Percentiles rank a stretch among this genome's conserved stretches.
Conservation (phyloP, 2,329 filamentous ascomycete genomes). For the Botrytis fabae region DNA sequence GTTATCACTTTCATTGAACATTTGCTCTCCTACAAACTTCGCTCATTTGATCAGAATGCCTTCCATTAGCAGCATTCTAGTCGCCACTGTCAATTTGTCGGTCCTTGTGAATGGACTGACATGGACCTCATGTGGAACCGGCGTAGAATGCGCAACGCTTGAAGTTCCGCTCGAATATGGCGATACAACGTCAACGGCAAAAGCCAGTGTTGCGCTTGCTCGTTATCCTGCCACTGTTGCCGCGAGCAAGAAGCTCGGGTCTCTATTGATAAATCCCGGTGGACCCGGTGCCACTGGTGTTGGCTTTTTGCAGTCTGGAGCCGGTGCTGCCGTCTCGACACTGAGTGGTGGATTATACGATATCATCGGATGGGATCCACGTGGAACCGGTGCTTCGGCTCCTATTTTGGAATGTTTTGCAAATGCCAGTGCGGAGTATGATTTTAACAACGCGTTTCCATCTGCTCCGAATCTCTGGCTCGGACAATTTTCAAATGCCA, state of each 20-base stretch:
- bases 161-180: slow-evolving; percentile 27
- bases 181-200: neutral
- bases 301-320: slow-evolving; percentile 28
- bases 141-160: slow-evolving; percentile 22
- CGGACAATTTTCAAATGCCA: slow-evolving; percentile 24
- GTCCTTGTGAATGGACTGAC: slow-evolving; percentile 9
- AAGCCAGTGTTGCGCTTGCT: slow-evolving; percentile 1
- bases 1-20: neutral
- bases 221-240: slow-evolving; percentile 5
- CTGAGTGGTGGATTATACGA: slow-evolving; percentile 29
- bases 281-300: slow-evolving; percentile 31
- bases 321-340: slow-evolving; percentile 11
- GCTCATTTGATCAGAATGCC: neutral
- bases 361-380: slow-evolving; percentile 30
- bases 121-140: slow-evolving; percentile 25
- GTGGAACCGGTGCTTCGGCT: slow-evolving; percentile 24
- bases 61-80: neutral
- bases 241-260: neutral
- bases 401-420: slow-evolving; percentile 28
- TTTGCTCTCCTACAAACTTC: neutral
- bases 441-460: slow-evolving; percentile 24
- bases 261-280: slow-evolving; percentile 19
- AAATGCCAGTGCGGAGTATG: slow-evolving; percentile 25
- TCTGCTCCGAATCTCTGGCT: slow-evolving; percentile 27
- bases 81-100: slow-evolving; percentile 5